phyloP scores from a whole-genome alignment of 306 rosid species.

The Dalbergia cochinchinensis region DNA sequence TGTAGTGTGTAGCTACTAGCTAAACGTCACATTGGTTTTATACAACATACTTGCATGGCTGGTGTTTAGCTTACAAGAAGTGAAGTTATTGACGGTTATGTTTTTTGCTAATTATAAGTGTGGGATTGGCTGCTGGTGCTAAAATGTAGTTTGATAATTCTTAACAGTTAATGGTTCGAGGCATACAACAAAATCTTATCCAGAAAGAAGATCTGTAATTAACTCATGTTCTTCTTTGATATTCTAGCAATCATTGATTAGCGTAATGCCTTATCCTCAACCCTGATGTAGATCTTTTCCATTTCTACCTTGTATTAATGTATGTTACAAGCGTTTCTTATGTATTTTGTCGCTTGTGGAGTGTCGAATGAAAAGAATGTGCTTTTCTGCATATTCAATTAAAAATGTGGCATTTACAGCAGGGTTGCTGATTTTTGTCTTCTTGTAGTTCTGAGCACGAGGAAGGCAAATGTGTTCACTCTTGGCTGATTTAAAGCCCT shows the following conservation, averaged over 20 bases:
- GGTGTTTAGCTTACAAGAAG: background rate
- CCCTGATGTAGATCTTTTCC: conserved; percentile 35
- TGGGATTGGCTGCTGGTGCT: conserved; percentile 4
- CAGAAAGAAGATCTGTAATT: background rate
- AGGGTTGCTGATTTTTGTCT: conserved; percentile 19
- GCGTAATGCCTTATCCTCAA: conserved; percentile 23
- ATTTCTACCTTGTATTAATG: conserved; percentile 19
- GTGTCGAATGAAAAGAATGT: background rate
- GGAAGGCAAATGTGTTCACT: background rate
- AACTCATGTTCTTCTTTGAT: conserved; percentile 11
- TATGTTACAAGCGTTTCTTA: background rate
- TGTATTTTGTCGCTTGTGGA: background rate
- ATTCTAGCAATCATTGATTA: conserved; percentile 36
- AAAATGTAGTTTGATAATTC: conserved; percentile 10
- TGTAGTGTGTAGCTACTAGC: conserved; percentile 9
- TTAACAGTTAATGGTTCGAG: background rate
- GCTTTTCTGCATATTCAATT: background rate
- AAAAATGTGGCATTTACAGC: background rate
- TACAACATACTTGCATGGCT: background rate
- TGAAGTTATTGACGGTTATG: background rate
- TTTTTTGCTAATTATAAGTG: background rate
- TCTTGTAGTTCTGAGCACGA: background rate
- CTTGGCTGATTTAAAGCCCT: conserved; percentile 10
- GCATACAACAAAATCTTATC: background rate
- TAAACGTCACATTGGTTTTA: background rate